Conservation (phyloP, 1,284 basidiomycete genomes). For the Stereum hirsutum region DNA sequence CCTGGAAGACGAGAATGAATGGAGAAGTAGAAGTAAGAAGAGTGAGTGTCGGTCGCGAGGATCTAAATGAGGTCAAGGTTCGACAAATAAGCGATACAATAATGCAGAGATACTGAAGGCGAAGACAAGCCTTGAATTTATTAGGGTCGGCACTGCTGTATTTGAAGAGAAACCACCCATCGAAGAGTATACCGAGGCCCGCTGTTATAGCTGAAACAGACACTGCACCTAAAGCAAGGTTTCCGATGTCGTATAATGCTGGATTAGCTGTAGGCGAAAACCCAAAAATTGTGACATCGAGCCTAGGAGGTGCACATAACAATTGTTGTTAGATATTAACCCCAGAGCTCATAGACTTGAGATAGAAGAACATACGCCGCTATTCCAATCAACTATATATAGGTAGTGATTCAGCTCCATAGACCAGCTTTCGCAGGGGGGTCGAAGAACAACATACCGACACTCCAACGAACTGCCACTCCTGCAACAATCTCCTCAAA, state of each 20-base stretch:
- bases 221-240: neutral
- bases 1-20: neutral
- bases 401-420: neutral
- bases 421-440: neutral
- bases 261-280: neutral
- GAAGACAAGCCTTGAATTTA: neutral
- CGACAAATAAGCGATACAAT: neutral
- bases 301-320: neutral
- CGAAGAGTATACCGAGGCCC: neutral
- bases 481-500: neutral
- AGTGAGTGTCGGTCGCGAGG: neutral
- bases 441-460: neutral
- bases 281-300: neutral
- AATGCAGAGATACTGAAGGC: neutral
- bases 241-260: neutral
- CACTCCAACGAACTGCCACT: neutral
- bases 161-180: neutral
- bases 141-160: neutral
- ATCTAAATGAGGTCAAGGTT: neutral
- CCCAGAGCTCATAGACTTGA: too few relatives aligned
- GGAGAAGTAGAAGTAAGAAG: neutral
- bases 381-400: neutral
- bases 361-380: neutral
- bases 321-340: too few relatives aligned
- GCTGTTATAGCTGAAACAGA: neutral